Percentiles rank a stretch among this genome's conserved stretches.
Evolutionary conservation across 768 basidiomycete species (phyloP).

Genomic region (Hygrocybe punicea): DNA sequence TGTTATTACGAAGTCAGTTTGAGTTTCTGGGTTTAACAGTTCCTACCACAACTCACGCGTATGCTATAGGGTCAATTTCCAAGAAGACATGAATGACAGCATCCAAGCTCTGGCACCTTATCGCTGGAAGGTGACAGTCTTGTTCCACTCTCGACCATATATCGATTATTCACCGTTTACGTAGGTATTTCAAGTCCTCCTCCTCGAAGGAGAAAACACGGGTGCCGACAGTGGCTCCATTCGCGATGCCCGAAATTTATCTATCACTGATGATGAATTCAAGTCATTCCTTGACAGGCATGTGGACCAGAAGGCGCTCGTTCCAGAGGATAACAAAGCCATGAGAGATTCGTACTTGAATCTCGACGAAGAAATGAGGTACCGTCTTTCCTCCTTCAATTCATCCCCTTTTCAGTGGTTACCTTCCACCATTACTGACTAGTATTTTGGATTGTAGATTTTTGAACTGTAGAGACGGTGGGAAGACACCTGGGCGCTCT

Average conservation of each 20-base stretch:
- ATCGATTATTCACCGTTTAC: background rate
- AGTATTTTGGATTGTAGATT: constrained; percentile 14
- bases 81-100: too few species aligned
- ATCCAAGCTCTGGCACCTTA: too few species aligned
- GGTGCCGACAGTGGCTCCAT: constrained; percentile 7
- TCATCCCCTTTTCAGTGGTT: too few species aligned
- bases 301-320: constrained; percentile 24
- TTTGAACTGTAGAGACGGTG: constrained; percentile 19
- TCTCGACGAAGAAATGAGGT: constrained; percentile 29
- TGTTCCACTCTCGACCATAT: too few species aligned
- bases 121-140: too few species aligned
- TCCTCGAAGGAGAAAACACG: constrained; percentile 22
- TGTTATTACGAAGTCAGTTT: too few species aligned
- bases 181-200: constrained; percentile 26
- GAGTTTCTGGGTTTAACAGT: too few species aligned
- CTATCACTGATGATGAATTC: constrained; percentile 27
- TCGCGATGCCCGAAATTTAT: constrained; percentile 6
- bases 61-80: too few species aligned
- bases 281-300: constrained; percentile 33
- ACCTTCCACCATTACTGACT: background rate
- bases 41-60: too few species aligned
- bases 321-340: constrained; percentile 36
- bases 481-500: constrained; percentile 20
- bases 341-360: constrained; percentile 40
- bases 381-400: background rate